phyloP scores from a whole-genome alignment of 2,329 filamentous ascomycete species.

The Fusarium albidum region DNA sequence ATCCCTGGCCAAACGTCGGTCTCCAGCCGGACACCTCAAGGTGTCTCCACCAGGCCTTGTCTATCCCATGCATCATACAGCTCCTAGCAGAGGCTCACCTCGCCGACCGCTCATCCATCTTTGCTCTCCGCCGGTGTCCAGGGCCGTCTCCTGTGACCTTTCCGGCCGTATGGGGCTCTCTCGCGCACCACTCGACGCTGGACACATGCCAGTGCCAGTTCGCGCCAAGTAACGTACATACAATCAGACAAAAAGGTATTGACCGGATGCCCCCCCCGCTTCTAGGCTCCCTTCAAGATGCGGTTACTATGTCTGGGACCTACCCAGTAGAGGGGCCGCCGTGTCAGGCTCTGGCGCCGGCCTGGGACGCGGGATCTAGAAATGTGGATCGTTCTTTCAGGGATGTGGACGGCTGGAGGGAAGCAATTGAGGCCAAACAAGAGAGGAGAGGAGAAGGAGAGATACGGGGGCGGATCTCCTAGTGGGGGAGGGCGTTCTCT shows the following conservation, averaged over 20 bases:
- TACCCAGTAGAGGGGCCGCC: too few species aligned
- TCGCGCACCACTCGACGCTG: conserved; percentile 27
- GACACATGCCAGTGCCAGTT: conserved; percentile 34
- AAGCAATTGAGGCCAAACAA: not conserved
- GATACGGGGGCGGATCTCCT: conserved; percentile 12
- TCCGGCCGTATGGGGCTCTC: conserved; percentile 11
- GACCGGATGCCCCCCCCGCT: too few species aligned
- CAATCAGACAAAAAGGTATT: too few species aligned
- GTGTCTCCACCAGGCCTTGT: conserved; percentile 23
- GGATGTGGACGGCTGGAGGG: conserved; percentile 2
- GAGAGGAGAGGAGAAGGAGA: not conserved
- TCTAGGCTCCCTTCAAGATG: conserved; percentile 1
- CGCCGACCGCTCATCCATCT: conserved; percentile 21
- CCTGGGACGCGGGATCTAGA: not conserved
- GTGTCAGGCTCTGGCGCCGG: not conserved
- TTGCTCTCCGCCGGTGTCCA: conserved; percentile 2
- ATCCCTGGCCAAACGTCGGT: conserved; percentile 3
- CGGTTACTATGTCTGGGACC: conserved; percentile 2
- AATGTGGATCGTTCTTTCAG: conserved; percentile 1
- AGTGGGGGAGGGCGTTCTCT: not conserved
- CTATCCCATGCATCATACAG: conserved; percentile 9
- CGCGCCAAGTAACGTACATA: conserved; percentile 12
- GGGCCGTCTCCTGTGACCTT: not conserved
- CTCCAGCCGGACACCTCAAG: conserved; percentile 5
- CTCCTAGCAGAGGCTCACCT: conserved; percentile 9